A percentile compares a stretch with the other conserved stretches of the same genome.
These are phyloP conservation scores for Apodospora peruviana DNA, from an alignment of 495 filamentous ascomycete species.

Conservation along the genomic window DNA sequence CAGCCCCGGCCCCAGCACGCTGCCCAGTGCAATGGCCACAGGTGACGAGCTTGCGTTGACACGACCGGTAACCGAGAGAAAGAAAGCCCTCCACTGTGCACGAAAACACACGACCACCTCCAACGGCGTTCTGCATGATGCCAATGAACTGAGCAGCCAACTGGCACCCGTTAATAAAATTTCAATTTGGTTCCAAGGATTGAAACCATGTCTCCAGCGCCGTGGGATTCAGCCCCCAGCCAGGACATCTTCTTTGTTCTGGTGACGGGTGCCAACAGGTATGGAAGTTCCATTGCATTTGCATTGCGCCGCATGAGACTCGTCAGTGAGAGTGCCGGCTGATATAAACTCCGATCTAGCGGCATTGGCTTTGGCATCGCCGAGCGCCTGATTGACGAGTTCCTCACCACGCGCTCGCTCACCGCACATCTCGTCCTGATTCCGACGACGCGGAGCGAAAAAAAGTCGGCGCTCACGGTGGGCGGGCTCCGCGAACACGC, in stretches of 20 bases:
- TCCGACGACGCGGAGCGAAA: constrained; percentile 55
- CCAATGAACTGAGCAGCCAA: no score
- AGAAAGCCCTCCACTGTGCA: no score
- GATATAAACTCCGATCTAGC: constrained; percentile 38
- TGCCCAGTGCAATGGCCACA: no score
- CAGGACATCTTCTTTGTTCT: constrained; percentile 49
- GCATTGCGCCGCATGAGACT: no score
- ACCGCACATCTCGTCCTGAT: constrained; percentile 60
- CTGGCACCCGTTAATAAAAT: no score
- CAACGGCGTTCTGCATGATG: no score
- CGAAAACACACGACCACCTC: no score
- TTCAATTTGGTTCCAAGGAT: not conserved
- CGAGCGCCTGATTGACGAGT: constrained; percentile 85
- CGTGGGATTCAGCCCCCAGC: constrained; percentile 44
- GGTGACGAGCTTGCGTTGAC: no score
- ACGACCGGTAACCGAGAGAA: no score
- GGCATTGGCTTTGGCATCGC: constrained; percentile 87
- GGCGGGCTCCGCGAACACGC: constrained; percentile 49
- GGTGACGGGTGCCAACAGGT: constrained; percentile 75
- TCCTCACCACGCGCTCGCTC: constrained; percentile 60
- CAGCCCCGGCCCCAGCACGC: no score
- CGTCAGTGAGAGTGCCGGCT: constrained; percentile 10
- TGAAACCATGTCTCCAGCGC: constrained; percentile 33
- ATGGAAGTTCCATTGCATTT: constrained; percentile 12
- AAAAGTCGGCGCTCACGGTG: constrained; percentile 58